Evolutionary conservation across 2,329 filamentous ascomycete species (phyloP).

Genomic region (Atkinsonella texensis): DNA sequence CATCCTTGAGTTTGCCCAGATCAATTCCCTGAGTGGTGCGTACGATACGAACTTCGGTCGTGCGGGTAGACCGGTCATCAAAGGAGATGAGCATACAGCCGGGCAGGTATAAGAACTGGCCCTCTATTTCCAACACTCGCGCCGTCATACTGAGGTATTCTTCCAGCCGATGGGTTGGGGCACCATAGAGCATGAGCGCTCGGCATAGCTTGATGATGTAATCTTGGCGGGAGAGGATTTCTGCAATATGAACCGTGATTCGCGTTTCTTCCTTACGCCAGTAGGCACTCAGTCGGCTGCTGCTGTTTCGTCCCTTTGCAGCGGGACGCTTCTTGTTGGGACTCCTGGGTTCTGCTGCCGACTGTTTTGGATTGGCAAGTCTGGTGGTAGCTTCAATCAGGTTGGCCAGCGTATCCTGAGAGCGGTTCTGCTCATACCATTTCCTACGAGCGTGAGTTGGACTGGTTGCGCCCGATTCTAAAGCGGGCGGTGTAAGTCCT

Average conservation of each 20-base stretch:
- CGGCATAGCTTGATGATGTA: slow-evolving; percentile 77
- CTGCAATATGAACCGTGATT: slow-evolving; percentile 42
- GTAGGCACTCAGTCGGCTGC: slow-evolving; percentile 24
- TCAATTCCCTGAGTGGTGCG: slow-evolving; percentile 45
- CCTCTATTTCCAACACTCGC: slow-evolving; percentile 71
- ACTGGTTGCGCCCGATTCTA: slow-evolving; percentile 26
- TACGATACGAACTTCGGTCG: slow-evolving; percentile 55
- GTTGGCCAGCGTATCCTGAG: slow-evolving; percentile 33
- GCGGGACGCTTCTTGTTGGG: slow-evolving; percentile 21
- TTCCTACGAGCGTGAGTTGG: slow-evolving; percentile 30
- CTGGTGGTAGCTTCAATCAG: slow-evolving; percentile 33
- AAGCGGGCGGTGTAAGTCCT: slow-evolving; percentile 20
- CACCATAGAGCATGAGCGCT: slow-evolving; percentile 77
- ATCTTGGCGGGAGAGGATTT: slow-evolving; percentile 63
- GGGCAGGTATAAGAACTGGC: slow-evolving; percentile 79
- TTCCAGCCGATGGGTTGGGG: slow-evolving; percentile 80
- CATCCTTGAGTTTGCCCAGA: slow-evolving; percentile 48
- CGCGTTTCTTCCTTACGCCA: slow-evolving; percentile 32
- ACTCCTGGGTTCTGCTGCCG: slow-evolving; percentile 9
- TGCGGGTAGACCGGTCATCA: slow-evolving; percentile 55
- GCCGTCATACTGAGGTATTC: slow-evolving; percentile 83
- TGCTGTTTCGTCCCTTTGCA: slow-evolving; percentile 25
- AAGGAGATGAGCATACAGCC: slow-evolving; percentile 92
- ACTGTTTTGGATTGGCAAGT: slow-evolving; percentile 11
- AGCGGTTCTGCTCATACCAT: slow-evolving; percentile 37